Evolutionary conservation across 1,139 yeast species (phyloP).

Genomic region (Kodamaea arcana): DNA sequence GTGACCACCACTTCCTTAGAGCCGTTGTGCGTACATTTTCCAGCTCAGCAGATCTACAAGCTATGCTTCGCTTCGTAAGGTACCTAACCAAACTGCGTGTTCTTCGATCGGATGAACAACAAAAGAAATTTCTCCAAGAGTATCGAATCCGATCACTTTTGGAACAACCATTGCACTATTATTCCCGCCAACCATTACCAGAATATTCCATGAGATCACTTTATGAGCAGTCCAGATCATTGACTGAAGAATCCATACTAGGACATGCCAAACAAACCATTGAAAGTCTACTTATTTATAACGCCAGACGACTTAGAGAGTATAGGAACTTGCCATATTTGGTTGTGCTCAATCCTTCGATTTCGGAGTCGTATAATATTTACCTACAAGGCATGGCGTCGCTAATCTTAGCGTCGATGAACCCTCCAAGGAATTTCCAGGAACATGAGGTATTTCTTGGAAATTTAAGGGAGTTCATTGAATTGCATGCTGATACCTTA

Average conservation of each 20-base stretch:
- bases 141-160: constrained; percentile 48
- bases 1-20: too few relatives aligned
- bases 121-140: constrained; percentile 36
- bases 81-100: too few relatives aligned
- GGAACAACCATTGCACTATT: constrained; percentile 48
- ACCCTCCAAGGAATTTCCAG: constrained; percentile 42
- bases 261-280: constrained; percentile 41
- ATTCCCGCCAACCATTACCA: constrained; percentile 45
- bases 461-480: constrained; percentile 57
- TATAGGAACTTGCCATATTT: constrained; percentile 76
- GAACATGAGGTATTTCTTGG: constrained; percentile 51
- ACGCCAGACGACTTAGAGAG: constrained; percentile 57
- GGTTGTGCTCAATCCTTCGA: constrained; percentile 82
- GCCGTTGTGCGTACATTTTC: too few relatives aligned
- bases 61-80: too few relatives aligned
- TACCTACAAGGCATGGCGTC: constrained; percentile 70
- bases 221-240: constrained; percentile 35
- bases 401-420: constrained; percentile 42
- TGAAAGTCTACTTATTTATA: constrained; percentile 37
- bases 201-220: constrained; percentile 45
- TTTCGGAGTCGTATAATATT: constrained; percentile 72
- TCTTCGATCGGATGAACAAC: constrained; percentile 16
- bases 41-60: too few relatives aligned
- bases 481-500: constrained; percentile 77
- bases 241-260: constrained; percentile 33